Evolutionary conservation across 176 grass and related monocot species (phyloP).

Genomic region (Aegilops bicornis): DNA sequence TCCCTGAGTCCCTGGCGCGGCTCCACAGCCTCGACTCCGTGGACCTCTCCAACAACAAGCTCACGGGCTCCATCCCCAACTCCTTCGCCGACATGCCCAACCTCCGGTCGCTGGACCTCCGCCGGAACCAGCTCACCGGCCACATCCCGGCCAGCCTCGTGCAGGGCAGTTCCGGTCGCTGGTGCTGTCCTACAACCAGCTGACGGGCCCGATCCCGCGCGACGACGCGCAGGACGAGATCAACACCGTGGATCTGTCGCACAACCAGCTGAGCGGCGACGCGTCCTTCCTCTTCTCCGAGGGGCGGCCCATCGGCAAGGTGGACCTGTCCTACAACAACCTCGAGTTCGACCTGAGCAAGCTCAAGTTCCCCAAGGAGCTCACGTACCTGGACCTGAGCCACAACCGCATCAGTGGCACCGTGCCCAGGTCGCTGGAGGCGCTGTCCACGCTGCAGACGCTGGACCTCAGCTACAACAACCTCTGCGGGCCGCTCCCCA

Average conservation of each 20-base stretch:
- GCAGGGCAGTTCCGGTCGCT: conserved; percentile 46
- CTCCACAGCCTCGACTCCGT: conserved; percentile 44
- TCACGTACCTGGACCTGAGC: conserved; percentile 69
- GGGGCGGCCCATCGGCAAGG: conserved; percentile 45
- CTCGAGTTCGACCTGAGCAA: conserved; percentile 68
- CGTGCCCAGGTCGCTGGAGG: conserved; percentile 51
- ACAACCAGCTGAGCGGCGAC: conserved; percentile 69
- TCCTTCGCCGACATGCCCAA: conserved; percentile 47
- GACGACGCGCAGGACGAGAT: conserved; percentile 57
- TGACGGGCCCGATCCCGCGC: conserved; percentile 56
- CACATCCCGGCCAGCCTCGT: conserved; percentile 51
- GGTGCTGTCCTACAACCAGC: conserved; percentile 55
- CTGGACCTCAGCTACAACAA: conserved; percentile 75
- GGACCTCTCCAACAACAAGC: conserved; percentile 57
- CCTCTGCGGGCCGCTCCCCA: conserved; percentile 65
- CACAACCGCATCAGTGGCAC: conserved; percentile 68
- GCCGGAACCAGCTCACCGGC: conserved; percentile 45
- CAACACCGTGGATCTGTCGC: conserved; percentile 59
- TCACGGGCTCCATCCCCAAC: conserved; percentile 44
- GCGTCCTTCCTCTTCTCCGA: conserved; percentile 52
- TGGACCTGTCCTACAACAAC: conserved; percentile 78
- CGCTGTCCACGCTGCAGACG: conserved; percentile 40
- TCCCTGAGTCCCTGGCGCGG: conserved; percentile 49
- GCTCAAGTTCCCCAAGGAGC: conserved; percentile 51
- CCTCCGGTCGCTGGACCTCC: conserved; percentile 55